Evolutionary conservation across 352 stramenopile species (phyloP), one percentile per base, ranked within the genome.

Genomic region (Globisporangium recalcitrans): DNA sequence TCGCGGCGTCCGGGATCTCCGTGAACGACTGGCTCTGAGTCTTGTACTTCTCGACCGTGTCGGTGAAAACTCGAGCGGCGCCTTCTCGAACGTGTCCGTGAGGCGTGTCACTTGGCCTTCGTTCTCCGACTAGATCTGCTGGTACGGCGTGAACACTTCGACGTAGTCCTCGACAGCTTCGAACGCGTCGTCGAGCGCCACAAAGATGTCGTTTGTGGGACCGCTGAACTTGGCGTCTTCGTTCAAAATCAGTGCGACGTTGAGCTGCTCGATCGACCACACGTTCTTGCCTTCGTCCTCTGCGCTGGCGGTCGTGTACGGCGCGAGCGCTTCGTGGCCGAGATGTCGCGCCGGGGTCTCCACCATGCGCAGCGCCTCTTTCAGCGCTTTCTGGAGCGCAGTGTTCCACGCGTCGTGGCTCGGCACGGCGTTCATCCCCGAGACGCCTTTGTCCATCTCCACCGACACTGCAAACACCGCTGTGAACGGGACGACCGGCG

Each of bases 81-180:
- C 82, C 4, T 75, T 70, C 24, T 87, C 71, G 58, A 93, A 97
- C 1, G 77, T 84, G 9, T 88, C 69, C 36, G 85, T 74, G 9
- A 96, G 65, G 7, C 69, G 68, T 6, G 70, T 69, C 6, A 90
- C 67, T 54, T 97, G 86, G 7, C 65, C 68, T 54, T 94, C 75
- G 62, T 98, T 98, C 38, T 93, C 79, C 0, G 73, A 68, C 64
- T 84, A 97, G 27, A 86, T 94, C 31, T 96, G 78, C 55, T 89
- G 76, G 60, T 87, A 98, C 14, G 93, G 92, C 0, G 83, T 51
- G 58, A 98, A 98, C 0, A 97, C 74, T 34, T 92, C 76, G 60
- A 93, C 77, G 65, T 98, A 98, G 19, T 96, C 83, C 22, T 91
- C 81, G 0, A 96, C 79, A 2, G 80, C 67, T 34, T 93, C 82